phyloP scores from a whole-genome alignment of 345 rosid genomes.

The Pugionium cornutum region DNA sequence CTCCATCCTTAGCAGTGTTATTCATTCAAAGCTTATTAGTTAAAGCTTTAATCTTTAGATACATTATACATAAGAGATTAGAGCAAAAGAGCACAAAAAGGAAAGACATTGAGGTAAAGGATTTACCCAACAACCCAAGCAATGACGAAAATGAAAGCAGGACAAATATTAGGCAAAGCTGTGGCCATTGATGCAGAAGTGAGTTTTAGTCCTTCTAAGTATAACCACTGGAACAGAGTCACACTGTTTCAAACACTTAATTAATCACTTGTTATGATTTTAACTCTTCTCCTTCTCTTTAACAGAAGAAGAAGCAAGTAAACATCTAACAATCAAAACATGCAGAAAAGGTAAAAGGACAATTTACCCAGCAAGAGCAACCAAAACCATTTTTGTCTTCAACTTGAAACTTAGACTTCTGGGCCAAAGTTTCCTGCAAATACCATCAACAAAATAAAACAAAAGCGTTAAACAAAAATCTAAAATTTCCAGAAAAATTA shows the following conservation, averaged over 20 bases:
- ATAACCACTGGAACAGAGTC: constrained; percentile 70
- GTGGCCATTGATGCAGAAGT: constrained; percentile 94
- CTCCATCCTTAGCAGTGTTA: constrained; percentile 62
- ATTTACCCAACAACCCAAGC: constrained; percentile 73
- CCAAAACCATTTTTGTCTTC: constrained; percentile 57
- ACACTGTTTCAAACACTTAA: constrained; percentile 52
- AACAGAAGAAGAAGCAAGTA: not conserved
- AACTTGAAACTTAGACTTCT: constrained; percentile 52
- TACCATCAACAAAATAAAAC: constrained; percentile 2
- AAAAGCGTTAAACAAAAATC: not conserved
- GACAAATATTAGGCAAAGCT: constrained; percentile 94
- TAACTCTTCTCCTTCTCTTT: not conserved
- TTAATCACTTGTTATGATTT: not conserved
- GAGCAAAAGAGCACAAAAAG: no score
- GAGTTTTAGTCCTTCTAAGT: constrained; percentile 69
- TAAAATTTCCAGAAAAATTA: not conserved
- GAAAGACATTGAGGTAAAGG: not conserved
- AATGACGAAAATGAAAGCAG: constrained; percentile 77
- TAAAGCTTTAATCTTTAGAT: not conserved
- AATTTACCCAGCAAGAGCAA: constrained; percentile 71
- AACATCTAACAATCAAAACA: not conserved
- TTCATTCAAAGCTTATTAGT: constrained; percentile 16
- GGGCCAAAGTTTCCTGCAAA: constrained; percentile 77
- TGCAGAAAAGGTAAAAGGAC: not conserved
- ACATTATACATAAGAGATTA: not conserved